Percentiles rank a stretch among this genome's conserved stretches.
Conservation (phyloP, 768 basidiomycete genomes). For the Kwoniella europaea region DNA sequence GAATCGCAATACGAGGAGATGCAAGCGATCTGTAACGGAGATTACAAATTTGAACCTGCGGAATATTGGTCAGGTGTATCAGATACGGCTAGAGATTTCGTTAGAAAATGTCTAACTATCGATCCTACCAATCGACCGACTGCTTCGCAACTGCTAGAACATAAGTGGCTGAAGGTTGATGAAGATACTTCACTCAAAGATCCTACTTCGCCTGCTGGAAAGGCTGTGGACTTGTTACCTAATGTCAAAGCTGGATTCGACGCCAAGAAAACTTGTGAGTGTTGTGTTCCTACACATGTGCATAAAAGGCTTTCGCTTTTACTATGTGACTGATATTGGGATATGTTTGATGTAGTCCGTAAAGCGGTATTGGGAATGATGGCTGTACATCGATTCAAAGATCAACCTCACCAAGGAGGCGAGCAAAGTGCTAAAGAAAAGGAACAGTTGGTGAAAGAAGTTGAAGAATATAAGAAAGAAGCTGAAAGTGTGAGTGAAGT, state of each 20-base stretch:
- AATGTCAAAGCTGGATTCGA: constrained; percentile 88
- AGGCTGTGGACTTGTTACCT: constrained; percentile 76
- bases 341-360: constrained; percentile 67
- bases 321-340: too few species aligned
- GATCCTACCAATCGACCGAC: constrained; percentile 82
- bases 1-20: constrained; percentile 80
- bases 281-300: neutral
- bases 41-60: constrained; percentile 86
- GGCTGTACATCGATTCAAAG: constrained; percentile 76
- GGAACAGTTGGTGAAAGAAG: constrained; percentile 66
- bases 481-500: constrained; percentile 67
- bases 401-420: constrained; percentile 32
- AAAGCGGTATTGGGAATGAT: constrained; percentile 85
- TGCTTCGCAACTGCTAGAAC: constrained; percentile 72
- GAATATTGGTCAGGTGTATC: constrained; percentile 61
- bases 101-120: constrained; percentile 77
- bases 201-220: constrained; percentile 63
- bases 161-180: constrained; percentile 72
- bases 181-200: constrained; percentile 74
- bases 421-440: constrained; percentile 61
- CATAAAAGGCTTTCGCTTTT: too few species aligned
- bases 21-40: constrained; percentile 90
- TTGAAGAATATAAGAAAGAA: constrained; percentile 77
- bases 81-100: constrained; percentile 74
- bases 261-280: constrained; percentile 81